Evolutionary conservation across 306 rosid genomes (phyloP).

Genomic region (Arachis hypogaea): DNA sequence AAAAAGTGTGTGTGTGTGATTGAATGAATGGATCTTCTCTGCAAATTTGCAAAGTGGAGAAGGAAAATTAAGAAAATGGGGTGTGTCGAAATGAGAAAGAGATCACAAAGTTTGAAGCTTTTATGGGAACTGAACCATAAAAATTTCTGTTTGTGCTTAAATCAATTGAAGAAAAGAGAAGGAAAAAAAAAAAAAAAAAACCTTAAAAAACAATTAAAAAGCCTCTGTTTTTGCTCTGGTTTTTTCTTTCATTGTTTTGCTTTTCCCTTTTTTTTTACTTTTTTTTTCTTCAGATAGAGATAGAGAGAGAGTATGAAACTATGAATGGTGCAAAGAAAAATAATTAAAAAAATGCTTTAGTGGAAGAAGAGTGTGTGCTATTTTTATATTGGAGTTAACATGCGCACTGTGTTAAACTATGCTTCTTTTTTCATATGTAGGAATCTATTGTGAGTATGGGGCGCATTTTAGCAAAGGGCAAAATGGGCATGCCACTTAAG

Average conservation of each 20-base stretch:
- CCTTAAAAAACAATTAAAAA: too few species aligned
- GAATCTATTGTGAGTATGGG: background rate
- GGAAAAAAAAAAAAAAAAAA: background rate
- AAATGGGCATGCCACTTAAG: slow-evolving; percentile 13
- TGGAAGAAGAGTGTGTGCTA: background rate
- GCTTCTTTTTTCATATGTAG: slow-evolving; percentile 4
- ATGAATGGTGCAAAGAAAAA: slow-evolving; percentile 20
- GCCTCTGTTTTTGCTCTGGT: slow-evolving; percentile 19
- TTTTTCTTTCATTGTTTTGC: slow-evolving; percentile 28
- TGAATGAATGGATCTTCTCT: background rate
- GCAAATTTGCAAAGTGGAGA: background rate
- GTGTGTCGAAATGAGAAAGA: background rate
- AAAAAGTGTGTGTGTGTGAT: background rate
- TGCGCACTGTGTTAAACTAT: slow-evolving; percentile 22
- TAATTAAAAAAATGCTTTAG: slow-evolving; percentile 5
- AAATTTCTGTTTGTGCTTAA: slow-evolving; percentile 43
- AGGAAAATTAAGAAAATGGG: background rate
- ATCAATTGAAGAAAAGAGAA: slow-evolving; percentile 27
- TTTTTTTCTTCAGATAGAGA: slow-evolving; percentile 13
- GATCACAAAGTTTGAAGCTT: slow-evolving; percentile 45
- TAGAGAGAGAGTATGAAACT: slow-evolving; percentile 31
- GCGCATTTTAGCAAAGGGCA: slow-evolving; percentile 42
- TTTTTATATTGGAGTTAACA: slow-evolving; percentile 36
- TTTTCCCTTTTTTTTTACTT: background rate
- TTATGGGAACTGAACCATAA: slow-evolving; percentile 41